A percentile compares a stretch with the other conserved stretches of the same genome.
These are phyloP conservation scores for Dactylellina cionopaga DNA, from an alignment of 2,329 filamentous ascomycete genomes.

Conservation along the genomic window DNA sequence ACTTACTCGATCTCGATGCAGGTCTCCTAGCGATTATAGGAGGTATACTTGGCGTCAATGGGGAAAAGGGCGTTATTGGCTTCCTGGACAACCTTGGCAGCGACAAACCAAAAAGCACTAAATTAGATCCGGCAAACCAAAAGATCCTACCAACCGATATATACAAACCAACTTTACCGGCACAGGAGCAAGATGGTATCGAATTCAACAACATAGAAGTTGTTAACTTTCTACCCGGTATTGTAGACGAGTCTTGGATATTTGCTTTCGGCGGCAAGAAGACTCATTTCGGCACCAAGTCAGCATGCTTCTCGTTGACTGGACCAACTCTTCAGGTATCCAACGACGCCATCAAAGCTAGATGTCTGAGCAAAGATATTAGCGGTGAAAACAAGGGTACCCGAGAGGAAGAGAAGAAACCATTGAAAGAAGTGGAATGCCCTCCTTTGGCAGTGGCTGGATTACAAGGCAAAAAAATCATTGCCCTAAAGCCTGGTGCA, in stretches of 20 bases:
- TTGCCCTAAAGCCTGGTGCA: not conserved
- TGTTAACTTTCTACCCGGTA: slow-evolving; percentile 17
- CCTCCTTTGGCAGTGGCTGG: slow-evolving; percentile 1
- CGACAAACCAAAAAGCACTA: not conserved
- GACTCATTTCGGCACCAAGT: slow-evolving; percentile 18
- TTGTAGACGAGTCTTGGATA: slow-evolving; percentile 27
- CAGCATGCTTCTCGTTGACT: slow-evolving; percentile 6
- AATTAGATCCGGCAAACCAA: slow-evolving; percentile 20
- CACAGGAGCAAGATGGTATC: slow-evolving; percentile 15
- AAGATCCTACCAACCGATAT: slow-evolving; percentile 25
- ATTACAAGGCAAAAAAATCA: not conserved
- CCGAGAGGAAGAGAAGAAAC: slow-evolving; percentile 10
- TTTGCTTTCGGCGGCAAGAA: slow-evolving; percentile 28
- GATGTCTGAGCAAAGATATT: slow-evolving; percentile 26
- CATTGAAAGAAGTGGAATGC: slow-evolving; percentile 16
- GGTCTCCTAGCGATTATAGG: not conserved
- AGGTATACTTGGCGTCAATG: slow-evolving; percentile 11
- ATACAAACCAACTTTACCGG: slow-evolving; percentile 20
- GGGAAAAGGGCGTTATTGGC: slow-evolving; percentile 16
- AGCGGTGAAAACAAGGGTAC: slow-evolving; percentile 15
- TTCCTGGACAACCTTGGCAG: slow-evolving; percentile 3
- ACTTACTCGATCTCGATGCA: slow-evolving; percentile 20
- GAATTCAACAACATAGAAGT: slow-evolving; percentile 23
- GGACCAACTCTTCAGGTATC: not conserved
- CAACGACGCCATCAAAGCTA: slow-evolving; percentile 4